A percentile compares a stretch with the other conserved stretches of the same genome.
Conservation (phyloP, 208 protist genomes). For the Endotrypanum monterogeii region DNA sequence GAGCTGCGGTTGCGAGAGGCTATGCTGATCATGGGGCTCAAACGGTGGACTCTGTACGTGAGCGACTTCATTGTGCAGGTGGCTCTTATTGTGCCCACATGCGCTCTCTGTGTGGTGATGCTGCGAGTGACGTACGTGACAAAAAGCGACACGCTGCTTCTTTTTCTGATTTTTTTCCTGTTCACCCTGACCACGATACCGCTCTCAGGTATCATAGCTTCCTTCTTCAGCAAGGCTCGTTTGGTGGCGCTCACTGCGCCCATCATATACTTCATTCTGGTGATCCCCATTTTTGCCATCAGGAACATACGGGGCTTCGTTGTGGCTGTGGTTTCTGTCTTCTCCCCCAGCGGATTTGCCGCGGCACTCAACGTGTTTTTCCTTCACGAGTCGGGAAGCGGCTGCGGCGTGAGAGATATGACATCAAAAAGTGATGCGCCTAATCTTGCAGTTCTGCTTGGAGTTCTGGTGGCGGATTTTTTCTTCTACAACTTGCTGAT, state of each 20-base stretch:
- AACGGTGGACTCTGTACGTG: conserved; percentile 45
- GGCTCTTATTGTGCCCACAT: conserved; percentile 45
- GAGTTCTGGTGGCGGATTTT: conserved; percentile 46
- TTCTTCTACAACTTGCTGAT: conserved; percentile 67
- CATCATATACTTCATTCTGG: conserved; percentile 70
- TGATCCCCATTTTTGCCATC: conserved; percentile 56
- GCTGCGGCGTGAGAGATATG: conserved; percentile 35
- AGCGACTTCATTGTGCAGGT: conserved; percentile 41
- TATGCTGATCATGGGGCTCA: conserved; percentile 83
- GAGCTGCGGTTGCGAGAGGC: conserved; percentile 72
- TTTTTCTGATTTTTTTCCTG: conserved; percentile 72
- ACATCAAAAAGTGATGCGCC: conserved; percentile 11
- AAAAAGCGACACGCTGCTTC: conserved; percentile 39
- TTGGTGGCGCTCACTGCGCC: conserved; percentile 61
- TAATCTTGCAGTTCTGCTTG: conserved; percentile 30
- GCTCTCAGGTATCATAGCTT: conserved; percentile 51
- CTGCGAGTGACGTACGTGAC: conserved; percentile 49
- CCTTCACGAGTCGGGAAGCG: conserved; percentile 34
- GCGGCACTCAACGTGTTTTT: conserved; percentile 36
- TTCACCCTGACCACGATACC: conserved; percentile 58
- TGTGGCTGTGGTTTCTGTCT: conserved; percentile 32
- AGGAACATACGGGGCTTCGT: conserved; percentile 18
- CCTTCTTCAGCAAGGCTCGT: conserved; percentile 73
- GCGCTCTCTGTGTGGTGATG: conserved; percentile 48
- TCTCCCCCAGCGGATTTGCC: conserved; percentile 51